These are phyloP conservation scores for Sporothrix euskadiensis DNA, from an alignment of 2,329 filamentous ascomycete genomes.

Conservation along the genomic window DNA sequence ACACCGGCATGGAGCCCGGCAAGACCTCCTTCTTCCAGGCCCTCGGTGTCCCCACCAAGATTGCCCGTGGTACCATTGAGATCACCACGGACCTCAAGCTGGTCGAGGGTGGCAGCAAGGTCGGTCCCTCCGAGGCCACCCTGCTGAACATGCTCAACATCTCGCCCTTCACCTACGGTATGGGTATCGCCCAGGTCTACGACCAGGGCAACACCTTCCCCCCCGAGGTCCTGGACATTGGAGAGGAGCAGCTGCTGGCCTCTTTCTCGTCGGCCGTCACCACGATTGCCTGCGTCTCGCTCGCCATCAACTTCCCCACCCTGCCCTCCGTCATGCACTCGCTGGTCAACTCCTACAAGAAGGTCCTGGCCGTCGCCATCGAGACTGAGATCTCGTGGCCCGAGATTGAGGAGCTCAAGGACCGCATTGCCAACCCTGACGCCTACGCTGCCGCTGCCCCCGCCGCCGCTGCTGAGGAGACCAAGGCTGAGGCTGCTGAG, in stretches of 20 bases:
- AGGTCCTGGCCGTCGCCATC: constrained; percentile 83
- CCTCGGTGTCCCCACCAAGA: constrained; percentile 99
- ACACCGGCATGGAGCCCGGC: constrained; percentile 99
- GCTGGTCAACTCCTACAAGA: constrained; percentile 98
- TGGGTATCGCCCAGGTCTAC: constrained; percentile 95
- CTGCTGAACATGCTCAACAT: constrained; percentile 99
- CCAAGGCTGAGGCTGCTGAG: constrained; percentile 57
- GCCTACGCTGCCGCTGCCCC: constrained; percentile 87
- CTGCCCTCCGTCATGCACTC: constrained; percentile 96
- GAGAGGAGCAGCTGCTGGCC: constrained; percentile 90
- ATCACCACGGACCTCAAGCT: constrained; percentile 98
- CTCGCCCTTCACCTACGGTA: constrained; percentile 99
- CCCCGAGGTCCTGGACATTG: constrained; percentile 83
- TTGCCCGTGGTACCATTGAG: constrained; percentile 99
- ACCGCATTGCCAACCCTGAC: constrained; percentile 98
- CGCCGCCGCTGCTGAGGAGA: constrained; percentile 56
- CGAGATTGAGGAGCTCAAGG: constrained; percentile 96
- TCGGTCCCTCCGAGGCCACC: constrained; percentile 97
- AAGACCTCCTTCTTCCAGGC: constrained; percentile 99
- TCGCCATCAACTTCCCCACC: constrained; percentile 93
- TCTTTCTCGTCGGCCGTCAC: constrained; percentile 77
- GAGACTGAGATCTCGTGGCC: constrained; percentile 92
- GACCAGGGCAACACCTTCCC: constrained; percentile 94
- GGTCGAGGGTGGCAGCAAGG: constrained; percentile 87
- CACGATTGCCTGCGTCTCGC: constrained; percentile 86